Base-by-base conservation (phyloP, 1,139 yeast genomes). In the Pichia sorboxylosa region DNA sequence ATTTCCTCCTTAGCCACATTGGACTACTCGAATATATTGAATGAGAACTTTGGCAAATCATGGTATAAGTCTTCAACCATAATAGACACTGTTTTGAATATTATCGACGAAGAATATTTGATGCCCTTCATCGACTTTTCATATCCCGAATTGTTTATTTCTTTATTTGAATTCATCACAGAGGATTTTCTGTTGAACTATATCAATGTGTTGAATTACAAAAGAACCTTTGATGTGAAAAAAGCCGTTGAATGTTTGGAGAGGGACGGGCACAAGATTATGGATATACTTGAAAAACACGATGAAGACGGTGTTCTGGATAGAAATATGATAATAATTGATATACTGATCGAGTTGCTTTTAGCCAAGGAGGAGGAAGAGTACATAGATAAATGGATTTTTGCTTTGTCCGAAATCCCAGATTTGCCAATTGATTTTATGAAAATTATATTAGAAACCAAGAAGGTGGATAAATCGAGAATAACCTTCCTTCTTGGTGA, bases 401-500 rank as follows among this genome's bases (percentile, higher is more conserved):
- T 60, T 32, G 66, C 75, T 26, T 57, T 79, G 33, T 60, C 61
- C 4, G 66, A 68, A 16, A 83, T 77, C 55, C 70, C 75, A 47
- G 74, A 73, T 45, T 69, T 85, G 44, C 75, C 92, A 6, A 61
- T 71, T 5, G 76, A 69, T 34, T 77, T 82, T 49, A 65, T 87
- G 42, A 73, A 71, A 17, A 54, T 57, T n/a, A 51, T 65, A 13
- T 44, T 66, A 32, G 58, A 52, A 22, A 55, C 60, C 36, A 61
- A 66, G 42, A 62, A 63, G 33, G 38, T 33, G 11, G 37, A 35
- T 16, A 38, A 40, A n/a, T 39, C 42, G 1, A 38, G 23, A 14
- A 29, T 28, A 17, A 28, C 38, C 7, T 34, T 34, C 20, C 27
- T 40, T 25, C 5, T 46, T 22, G 44, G 39, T 10, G 51, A 48